A percentile compares a stretch with the other conserved stretches of the same genome.
These are phyloP conservation scores for Chrysochromulina parva DNA, from an alignment of 78 protist genomes.

Conservation along the genomic window DNA sequence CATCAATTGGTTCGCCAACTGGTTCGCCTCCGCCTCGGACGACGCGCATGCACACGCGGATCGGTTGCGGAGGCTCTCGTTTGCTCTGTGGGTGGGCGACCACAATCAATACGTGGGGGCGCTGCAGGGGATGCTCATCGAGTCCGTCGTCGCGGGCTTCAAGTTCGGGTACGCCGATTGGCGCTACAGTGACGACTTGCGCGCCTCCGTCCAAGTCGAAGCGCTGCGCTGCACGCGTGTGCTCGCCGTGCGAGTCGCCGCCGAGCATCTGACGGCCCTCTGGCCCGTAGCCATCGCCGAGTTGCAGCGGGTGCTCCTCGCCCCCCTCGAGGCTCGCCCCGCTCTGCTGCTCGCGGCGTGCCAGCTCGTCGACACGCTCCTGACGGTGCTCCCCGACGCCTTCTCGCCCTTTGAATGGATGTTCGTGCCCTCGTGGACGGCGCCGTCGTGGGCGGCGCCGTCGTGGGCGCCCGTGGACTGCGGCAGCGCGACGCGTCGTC, in stretches of 20 bases:
- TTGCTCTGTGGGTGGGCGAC: background rate
- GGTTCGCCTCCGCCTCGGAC: background rate
- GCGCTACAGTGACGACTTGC: too few relatives aligned
- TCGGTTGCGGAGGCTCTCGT: background rate
- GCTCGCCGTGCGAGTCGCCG: background rate
- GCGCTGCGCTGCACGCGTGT: background rate
- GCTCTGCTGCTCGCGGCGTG: conserved; percentile 1
- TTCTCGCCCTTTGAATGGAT: background rate
- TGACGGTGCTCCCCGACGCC: background rate
- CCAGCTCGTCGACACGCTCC: background rate
- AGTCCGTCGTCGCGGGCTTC: background rate
- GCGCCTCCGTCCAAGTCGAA: background rate
- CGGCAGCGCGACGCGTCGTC: background rate
- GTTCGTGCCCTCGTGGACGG: background rate
- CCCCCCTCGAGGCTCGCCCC: background rate
- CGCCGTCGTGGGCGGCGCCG: too few relatives aligned
- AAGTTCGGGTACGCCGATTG: background rate
- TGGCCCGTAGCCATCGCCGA: conserved; percentile 8
- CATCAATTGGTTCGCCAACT: too few relatives aligned
- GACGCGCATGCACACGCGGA: background rate
- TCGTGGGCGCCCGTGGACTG: too few relatives aligned
- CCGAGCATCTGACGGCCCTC: background rate
- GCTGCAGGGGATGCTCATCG: background rate
- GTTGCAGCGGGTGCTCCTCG: background rate
- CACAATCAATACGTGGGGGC: background rate